Percentiles rank a stretch among this genome's conserved stretches.
Evolutionary conservation across 306 rosid species (phyloP).

Genomic region (Cyclanthera cordifolia): DNA sequence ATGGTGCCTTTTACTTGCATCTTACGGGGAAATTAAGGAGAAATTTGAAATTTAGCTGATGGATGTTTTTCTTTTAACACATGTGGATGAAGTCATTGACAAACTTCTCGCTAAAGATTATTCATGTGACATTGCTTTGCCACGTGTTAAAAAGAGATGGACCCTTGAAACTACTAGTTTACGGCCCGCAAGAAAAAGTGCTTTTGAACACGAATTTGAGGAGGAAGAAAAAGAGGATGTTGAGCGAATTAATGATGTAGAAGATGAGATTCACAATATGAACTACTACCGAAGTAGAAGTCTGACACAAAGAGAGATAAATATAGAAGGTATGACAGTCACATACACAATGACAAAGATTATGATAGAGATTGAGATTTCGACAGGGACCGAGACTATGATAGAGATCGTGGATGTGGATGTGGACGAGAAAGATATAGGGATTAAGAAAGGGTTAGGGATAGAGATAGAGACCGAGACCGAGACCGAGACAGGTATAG

Average conservation of each 20-base stretch:
- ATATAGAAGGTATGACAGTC: constrained; percentile 78
- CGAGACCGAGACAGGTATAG: constrained; percentile 52
- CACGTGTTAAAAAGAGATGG: constrained; percentile 88
- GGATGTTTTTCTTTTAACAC: constrained; percentile 77
- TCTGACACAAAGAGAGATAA: constrained; percentile 71
- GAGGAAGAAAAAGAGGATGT: constrained; percentile 94
- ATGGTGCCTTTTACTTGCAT: constrained; percentile 87
- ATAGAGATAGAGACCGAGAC: constrained; percentile 42
- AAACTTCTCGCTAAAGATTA: constrained; percentile 82
- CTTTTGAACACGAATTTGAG: constrained; percentile 93
- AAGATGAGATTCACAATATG: constrained; percentile 59
- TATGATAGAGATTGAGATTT: constrained; percentile 75
- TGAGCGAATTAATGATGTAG: constrained; percentile 61
- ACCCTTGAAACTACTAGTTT: constrained; percentile 55
- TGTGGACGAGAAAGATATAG: constrained; percentile 28
- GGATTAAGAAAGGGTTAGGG: constrained; percentile 55
- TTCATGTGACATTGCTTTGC: constrained; percentile 88
- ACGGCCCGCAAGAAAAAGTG: constrained; percentile 73
- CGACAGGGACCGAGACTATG: constrained; percentile 70
- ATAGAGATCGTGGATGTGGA: constrained; percentile 28
- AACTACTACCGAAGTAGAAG: constrained; percentile 84
- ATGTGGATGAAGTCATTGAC: constrained; percentile 94
- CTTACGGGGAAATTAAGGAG: constrained; percentile 78
- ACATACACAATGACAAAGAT: constrained; percentile 91
- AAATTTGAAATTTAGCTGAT: constrained; percentile 51